These are phyloP conservation scores for Phytophthora fragariaefolia DNA, from an alignment of 352 stramenopile species.

Conservation along the genomic window DNA sequence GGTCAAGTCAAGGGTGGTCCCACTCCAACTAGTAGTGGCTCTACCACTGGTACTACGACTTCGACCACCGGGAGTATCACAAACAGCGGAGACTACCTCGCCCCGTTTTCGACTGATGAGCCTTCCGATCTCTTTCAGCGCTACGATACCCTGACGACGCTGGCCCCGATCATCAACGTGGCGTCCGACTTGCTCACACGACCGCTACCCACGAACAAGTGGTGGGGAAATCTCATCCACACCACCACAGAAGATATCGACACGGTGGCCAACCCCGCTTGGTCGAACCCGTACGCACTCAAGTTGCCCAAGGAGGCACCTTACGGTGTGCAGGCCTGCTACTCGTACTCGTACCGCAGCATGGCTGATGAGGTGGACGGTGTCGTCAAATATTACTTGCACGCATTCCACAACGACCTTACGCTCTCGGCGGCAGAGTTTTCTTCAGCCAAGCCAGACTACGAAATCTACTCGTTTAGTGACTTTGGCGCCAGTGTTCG, in stretches of 20 bases:
- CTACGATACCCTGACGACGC: slow-evolving; percentile 49
- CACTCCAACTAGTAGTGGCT: slow-evolving; percentile 13
- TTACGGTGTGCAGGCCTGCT: slow-evolving; percentile 67
- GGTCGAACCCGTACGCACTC: slow-evolving; percentile 80
- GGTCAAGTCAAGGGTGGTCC: slow-evolving; percentile 7
- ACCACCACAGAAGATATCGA: slow-evolving; percentile 49
- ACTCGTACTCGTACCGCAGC: slow-evolving; percentile 70
- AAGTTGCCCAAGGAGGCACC: slow-evolving; percentile 60
- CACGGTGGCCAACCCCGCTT: slow-evolving; percentile 62
- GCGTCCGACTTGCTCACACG: slow-evolving; percentile 50
- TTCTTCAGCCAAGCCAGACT: slow-evolving; percentile 51
- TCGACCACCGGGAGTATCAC: slow-evolving; percentile 16
- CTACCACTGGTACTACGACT: slow-evolving; percentile 1
- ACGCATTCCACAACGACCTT: slow-evolving; percentile 75
- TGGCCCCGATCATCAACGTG: slow-evolving; percentile 76
- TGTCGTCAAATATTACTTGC: slow-evolving; percentile 71
- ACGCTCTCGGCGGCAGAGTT: slow-evolving; percentile 77
- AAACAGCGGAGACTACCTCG: slow-evolving; percentile 31
- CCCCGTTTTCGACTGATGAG: slow-evolving; percentile 57
- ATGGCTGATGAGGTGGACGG: slow-evolving; percentile 55
- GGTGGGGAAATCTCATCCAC: slow-evolving; percentile 86
- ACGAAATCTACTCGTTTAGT: slow-evolving; percentile 75
- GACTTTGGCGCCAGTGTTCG: slow-evolving; percentile 67
- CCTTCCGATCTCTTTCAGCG: slow-evolving; percentile 65
- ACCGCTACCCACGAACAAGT: slow-evolving; percentile 85